These are phyloP conservation scores for Hyaloscypha hepaticicola DNA, from an alignment of 495 filamentous ascomycete species.

Conservation along the genomic window DNA sequence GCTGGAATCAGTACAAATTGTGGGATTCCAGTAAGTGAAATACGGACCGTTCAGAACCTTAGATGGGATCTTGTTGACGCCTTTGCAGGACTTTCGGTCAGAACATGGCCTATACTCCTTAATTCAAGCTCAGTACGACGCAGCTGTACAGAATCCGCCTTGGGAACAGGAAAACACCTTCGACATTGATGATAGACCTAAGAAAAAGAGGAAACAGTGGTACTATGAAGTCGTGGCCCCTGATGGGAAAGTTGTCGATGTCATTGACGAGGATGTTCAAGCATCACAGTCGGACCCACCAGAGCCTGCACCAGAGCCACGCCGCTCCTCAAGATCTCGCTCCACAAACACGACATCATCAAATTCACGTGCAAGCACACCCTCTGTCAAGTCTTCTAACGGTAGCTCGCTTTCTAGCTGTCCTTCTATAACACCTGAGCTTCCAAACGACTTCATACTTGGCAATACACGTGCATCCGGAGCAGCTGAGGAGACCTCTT, in stretches of 20 bases:
- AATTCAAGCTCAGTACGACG: conserved; percentile 64
- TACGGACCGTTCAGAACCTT: not conserved
- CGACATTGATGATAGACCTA: conserved; percentile 39
- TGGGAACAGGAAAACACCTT: conserved; percentile 36
- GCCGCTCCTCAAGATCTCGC: conserved; percentile 8
- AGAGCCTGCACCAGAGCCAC: conserved; percentile 1
- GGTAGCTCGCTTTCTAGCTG: conserved; percentile 14
- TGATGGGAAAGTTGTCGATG: conserved; percentile 25
- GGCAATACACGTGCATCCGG: not conserved
- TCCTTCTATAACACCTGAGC: conserved; percentile 9
- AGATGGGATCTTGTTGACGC: conserved; percentile 30
- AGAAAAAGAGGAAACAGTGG: conserved; percentile 40
- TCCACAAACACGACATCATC: conserved; percentile 19
- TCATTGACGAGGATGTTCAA: conserved; percentile 20
- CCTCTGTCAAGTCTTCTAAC: not conserved
- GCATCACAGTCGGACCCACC: not conserved
- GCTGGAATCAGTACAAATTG: conserved; percentile 74
- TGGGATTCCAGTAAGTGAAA: conserved; percentile 60
- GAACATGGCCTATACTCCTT: conserved; percentile 67
- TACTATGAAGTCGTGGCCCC: conserved; percentile 23
- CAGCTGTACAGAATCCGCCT: conserved; percentile 33
- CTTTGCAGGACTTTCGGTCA: conserved; percentile 65
- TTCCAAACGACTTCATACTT: not conserved
- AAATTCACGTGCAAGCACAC: conserved; percentile 20
- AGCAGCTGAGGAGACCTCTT: not conserved